Evolutionary conservation across 2,329 filamentous ascomycete genomes (phyloP).

Genomic region (Pochonia chlamydosporia): DNA sequence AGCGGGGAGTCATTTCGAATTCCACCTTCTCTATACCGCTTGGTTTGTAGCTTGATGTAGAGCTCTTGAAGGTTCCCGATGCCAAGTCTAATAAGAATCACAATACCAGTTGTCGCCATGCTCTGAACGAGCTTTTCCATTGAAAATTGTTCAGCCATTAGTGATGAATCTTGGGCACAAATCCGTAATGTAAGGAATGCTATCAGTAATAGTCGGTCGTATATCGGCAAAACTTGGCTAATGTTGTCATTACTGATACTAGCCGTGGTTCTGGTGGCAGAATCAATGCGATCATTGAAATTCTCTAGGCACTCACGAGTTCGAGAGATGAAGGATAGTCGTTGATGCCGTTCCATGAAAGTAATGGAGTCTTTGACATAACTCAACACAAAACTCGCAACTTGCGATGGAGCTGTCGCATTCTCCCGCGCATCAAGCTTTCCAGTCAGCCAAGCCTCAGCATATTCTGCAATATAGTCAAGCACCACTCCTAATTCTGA

Average conservation of each 20-base stretch:
- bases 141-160: constrained; percentile 31
- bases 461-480: constrained; percentile 49
- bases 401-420: constrained; percentile 17
- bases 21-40: constrained; percentile 42
- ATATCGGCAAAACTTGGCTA: constrained; percentile 17
- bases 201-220: constrained; percentile 25
- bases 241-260: constrained; percentile 1
- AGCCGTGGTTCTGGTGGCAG: constrained; percentile 8
- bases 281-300: constrained; percentile 29
- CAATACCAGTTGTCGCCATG: constrained; percentile 31
- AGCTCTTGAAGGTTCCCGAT: constrained; percentile 36
- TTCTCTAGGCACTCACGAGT: constrained; percentile 35
- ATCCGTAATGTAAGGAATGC: constrained; percentile 34
- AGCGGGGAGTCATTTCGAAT: constrained; percentile 40
- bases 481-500: constrained; percentile 58
- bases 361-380: constrained; percentile 41
- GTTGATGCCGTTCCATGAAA: constrained; percentile 27
- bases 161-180: constrained; percentile 28
- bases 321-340: constrained; percentile 38
- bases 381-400: constrained; percentile 39
- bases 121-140: constrained; percentile 44
- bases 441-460: constrained; percentile 16
- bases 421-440: not conserved
- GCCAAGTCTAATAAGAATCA: constrained; percentile 35
- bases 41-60: constrained; percentile 43